These are phyloP conservation scores for Vitis rotundifolia DNA, from an alignment of 164 flowering plant species.

Conservation along the genomic window DNA sequence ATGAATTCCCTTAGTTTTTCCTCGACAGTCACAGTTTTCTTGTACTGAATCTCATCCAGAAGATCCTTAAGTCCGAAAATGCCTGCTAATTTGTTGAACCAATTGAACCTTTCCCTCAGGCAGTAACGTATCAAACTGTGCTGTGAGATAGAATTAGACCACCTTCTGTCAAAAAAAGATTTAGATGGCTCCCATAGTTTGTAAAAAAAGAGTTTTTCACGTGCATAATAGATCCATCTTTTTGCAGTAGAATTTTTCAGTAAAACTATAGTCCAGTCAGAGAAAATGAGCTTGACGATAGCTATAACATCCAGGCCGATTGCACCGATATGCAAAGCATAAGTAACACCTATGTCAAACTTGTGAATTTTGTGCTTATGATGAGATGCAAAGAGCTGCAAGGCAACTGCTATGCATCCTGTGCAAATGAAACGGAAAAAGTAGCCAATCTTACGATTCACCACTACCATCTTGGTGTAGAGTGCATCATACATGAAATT, in stretches of 20 bases:
- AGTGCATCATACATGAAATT: constrained; percentile 48
- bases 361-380: constrained; percentile 1
- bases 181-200: background rate
- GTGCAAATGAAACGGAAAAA: constrained; percentile 16
- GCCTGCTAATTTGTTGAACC: background rate
- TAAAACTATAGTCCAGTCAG: constrained; percentile 38
- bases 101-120: constrained; percentile 4
- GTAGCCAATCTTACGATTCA: constrained; percentile 19
- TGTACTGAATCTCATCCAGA: too few species aligned
- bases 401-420: constrained; percentile 13
- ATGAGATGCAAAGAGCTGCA: constrained; percentile 18
- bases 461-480: constrained; percentile 39
- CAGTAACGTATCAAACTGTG: constrained; percentile 33
- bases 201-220: too few species aligned
- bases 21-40: too few species aligned
- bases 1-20: background rate
- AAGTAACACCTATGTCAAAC: constrained; percentile 37
- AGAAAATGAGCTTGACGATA: constrained; percentile 31
- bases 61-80: too few species aligned
- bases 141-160: constrained; percentile 27
- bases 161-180: constrained; percentile 15
- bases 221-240: background rate
- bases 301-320: constrained; percentile 34
- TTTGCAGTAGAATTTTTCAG: background rate
- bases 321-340: constrained; percentile 42